Evolutionary conservation across 2,329 filamentous ascomycete genomes (phyloP).

Genomic region (Diplodia sapinea): DNA sequence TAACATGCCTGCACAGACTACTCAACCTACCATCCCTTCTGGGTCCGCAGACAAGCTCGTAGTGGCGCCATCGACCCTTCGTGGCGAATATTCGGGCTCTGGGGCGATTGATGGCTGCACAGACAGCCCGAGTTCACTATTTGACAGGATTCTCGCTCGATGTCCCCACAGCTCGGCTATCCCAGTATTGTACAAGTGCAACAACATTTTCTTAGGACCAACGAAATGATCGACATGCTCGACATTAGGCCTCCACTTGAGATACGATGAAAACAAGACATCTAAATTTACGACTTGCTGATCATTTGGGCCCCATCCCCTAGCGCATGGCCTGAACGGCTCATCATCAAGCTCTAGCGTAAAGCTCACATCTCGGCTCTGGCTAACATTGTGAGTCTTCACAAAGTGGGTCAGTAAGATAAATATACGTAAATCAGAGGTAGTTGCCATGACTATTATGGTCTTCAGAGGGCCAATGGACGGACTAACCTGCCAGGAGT

Average conservation of each 20-base stretch:
- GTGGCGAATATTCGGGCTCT: slow-evolving; percentile 6
- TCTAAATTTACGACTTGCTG: neutral
- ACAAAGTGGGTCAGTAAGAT: neutral
- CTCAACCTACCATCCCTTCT: slow-evolving; percentile 35
- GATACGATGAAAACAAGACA: neutral
- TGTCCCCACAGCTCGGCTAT: neutral
- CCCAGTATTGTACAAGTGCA: neutral
- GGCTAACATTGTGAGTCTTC: neutral
- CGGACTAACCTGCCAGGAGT: too few species aligned
- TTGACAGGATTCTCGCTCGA: neutral
- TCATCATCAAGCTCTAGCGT: neutral
- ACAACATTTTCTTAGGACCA: neutral
- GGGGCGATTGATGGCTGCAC: neutral
- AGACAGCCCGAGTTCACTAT: too few species aligned
- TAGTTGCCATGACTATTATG: neutral
- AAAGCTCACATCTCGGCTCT: neutral
- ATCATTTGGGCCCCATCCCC: neutral
- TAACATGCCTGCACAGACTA: slow-evolving; percentile 33
- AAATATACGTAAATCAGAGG: neutral
- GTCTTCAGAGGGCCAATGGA: neutral
- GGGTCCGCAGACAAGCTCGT: slow-evolving; percentile 33
- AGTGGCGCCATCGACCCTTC: slow-evolving; percentile 10
- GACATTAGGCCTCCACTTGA: slow-evolving; percentile 3
- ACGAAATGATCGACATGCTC: slow-evolving; percentile 4
- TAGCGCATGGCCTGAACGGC: neutral